Evolutionary conservation across 257 asterid genomes (phyloP), one percentile per base, ranked within the genome.

Genomic region (Solanum chmielewskii): DNA sequence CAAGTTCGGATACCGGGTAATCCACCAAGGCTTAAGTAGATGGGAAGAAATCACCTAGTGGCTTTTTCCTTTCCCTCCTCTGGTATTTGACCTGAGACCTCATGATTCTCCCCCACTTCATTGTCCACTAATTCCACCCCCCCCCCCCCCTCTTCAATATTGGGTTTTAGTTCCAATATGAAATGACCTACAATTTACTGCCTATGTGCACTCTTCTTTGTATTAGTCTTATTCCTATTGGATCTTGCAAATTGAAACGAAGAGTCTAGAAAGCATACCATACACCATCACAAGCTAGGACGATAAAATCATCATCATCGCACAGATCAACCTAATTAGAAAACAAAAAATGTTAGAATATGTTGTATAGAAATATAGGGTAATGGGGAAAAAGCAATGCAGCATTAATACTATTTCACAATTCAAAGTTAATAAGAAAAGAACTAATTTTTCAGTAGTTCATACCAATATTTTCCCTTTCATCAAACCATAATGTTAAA

Each of bases 281-380:
- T 86, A 96, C 92, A 88, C 99, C 99, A 90, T 96, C 99, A 92
- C 99, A 96, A 41, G 99, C 99, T 73, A 96, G 96, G 91, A 96
- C 98, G 56, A 96, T 80, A 89, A 96, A 96, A 87, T 95, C 98
- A 88, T 95, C 99, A 70, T 93, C 98, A 78, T 93, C 96, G 20
- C 98, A 94, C 44, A 95, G 94, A 89, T 96, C 98, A 37, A 96
- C 98, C 98, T 96, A 93, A 85, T 89, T 25, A 49, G 69, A 81
- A 52, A 45, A 78, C 49, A 90, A 85, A 86, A 64, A 47, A 66
- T 47, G 29, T 81, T 49, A 81, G 85, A 81, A 49, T 81, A 20
- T 81, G 44, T 31, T 49, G 44, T 49, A 18, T 18, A 49, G 44
- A 80, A 31, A 49, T 49, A 47, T 81, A 81, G 42, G 84, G n/a